phyloP scores from a whole-genome alignment of 257 asterid species.

The Coffea canephora region DNA sequence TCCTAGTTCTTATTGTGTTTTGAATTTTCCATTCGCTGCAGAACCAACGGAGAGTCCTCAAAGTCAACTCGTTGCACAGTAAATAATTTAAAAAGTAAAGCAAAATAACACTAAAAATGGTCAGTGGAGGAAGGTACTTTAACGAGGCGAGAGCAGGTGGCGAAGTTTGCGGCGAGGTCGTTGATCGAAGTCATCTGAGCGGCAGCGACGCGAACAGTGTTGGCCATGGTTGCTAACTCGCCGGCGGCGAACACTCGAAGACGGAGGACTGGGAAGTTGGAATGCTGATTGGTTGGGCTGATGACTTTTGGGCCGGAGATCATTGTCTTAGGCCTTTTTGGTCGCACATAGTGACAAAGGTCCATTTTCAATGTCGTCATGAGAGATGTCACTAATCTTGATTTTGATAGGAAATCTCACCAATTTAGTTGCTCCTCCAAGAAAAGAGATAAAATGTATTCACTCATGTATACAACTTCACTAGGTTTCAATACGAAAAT shows the following conservation, averaged over 20 bases:
- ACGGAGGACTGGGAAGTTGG: not conserved
- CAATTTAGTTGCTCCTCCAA: not conserved
- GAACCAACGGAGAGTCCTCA: not conserved
- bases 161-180: slow-evolving; percentile 63
- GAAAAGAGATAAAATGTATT: no score
- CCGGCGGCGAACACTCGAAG: slow-evolving; percentile 25
- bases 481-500: no score
- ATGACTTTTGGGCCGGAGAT: not conserved
- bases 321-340: not conserved
- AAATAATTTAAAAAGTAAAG: not conserved
- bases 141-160: slow-evolving; percentile 83
- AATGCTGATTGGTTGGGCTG: not conserved
- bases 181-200: slow-evolving; percentile 95
- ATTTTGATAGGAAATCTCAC: no score
- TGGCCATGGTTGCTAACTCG: slow-evolving; percentile 49
- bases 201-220: slow-evolving; percentile 68
- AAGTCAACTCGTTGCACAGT: not conserved
- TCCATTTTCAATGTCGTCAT: not conserved
- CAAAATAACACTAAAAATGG: not conserved
- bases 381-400: no score
- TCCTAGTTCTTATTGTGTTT: not conserved
- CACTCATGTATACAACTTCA: no score
- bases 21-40: not conserved
- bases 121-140: slow-evolving; percentile 28
- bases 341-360: not conserved